Conservation (phyloP, 1,284 basidiomycete genomes). For the Cryptococcus jaspeensis region DNA sequence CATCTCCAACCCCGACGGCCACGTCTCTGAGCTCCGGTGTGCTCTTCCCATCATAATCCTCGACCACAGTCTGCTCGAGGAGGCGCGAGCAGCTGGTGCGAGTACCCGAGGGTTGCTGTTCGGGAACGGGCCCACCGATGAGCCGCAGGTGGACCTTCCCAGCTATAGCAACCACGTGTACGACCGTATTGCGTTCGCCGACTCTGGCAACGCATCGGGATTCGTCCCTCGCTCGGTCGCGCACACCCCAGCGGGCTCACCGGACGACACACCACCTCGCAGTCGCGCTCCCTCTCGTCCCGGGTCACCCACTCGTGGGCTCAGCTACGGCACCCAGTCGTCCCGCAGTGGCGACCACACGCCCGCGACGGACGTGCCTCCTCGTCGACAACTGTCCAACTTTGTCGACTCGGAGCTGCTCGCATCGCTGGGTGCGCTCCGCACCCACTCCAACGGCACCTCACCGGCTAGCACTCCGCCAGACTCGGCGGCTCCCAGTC, state of each 20-base stretch:
- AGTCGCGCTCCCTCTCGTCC: conserved; percentile 47
- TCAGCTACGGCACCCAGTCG: conserved; percentile 6
- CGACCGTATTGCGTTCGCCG: conserved; percentile 79
- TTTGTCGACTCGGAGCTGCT: conserved; percentile 80
- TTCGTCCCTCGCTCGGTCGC: conserved; percentile 29
- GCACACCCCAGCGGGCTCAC: conserved; percentile 26
- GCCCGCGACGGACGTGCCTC: conserved; percentile 37
- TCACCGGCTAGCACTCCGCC: conserved; percentile 46
- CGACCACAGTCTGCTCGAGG: conserved; percentile 67
- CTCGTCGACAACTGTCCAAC: conserved; percentile 59
- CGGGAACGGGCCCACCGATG: conserved; percentile 55
- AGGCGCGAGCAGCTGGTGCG: conserved; percentile 68
- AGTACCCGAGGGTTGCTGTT: conserved; percentile 68
- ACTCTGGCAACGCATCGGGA: conserved; percentile 53
- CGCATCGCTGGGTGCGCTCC: conserved; percentile 58
- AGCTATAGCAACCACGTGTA: conserved; percentile 83
- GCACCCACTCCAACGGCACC: conserved; percentile 28
- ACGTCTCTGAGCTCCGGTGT: conserved; percentile 85
- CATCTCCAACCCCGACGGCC: conserved; percentile 80
- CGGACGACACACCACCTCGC: conserved; percentile 35
- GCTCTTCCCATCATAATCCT: conserved; percentile 83
- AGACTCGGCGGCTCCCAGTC: conserved; percentile 39
- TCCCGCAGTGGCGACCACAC: conserved; percentile 11
- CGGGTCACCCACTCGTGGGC: conserved; percentile 31
- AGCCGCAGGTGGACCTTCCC: conserved; percentile 71